Conservation (phyloP, 2,329 filamentous ascomycete genomes). For the Orbilia brochopaga region DNA sequence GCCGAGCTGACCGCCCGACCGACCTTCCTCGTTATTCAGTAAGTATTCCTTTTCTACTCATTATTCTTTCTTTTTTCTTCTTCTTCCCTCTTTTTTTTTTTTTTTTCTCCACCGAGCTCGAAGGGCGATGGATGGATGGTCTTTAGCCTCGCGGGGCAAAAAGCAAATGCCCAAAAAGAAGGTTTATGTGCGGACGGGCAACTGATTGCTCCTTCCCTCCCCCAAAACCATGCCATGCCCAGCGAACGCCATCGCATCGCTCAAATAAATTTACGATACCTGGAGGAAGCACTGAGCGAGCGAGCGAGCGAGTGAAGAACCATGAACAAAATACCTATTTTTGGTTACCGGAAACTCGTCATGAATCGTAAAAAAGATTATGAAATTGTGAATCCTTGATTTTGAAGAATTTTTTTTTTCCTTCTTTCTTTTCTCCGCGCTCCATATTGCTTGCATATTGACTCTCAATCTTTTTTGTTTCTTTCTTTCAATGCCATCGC, state of each 20-base stretch:
- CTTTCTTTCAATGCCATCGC: no score
- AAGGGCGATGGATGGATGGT: constrained; percentile 31
- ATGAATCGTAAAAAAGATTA: constrained; percentile 30
- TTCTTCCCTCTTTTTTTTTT: constrained; percentile 21
- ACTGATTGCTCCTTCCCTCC: constrained; percentile 49
- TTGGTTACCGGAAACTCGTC: constrained; percentile 34
- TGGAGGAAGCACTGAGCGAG: constrained; percentile 10
- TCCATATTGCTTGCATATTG: constrained; percentile 15
- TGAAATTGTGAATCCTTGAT: constrained; percentile 43
- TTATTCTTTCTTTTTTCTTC: constrained; percentile 18
- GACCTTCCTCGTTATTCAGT: constrained; percentile 15
- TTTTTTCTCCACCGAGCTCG: constrained; percentile 37
- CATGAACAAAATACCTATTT: constrained; percentile 36
- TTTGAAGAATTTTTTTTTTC: constrained; percentile 23
- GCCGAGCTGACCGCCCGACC: constrained; percentile 30
- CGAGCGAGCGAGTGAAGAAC: no score
- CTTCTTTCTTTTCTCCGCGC: constrained; percentile 10
- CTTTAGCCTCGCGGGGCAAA: constrained; percentile 47
- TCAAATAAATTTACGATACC: constrained; percentile 47
- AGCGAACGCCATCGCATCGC: constrained; percentile 47
- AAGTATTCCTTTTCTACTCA: no score
- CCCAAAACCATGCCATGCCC: constrained; percentile 30
- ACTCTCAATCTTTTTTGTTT: constrained; percentile 22
- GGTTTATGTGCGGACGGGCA: constrained; percentile 50
- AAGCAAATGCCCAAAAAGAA: constrained; percentile 44